Conservation (phyloP, 2,329 filamentous ascomycete species). For the Plenodomus tracheiphilus region DNA sequence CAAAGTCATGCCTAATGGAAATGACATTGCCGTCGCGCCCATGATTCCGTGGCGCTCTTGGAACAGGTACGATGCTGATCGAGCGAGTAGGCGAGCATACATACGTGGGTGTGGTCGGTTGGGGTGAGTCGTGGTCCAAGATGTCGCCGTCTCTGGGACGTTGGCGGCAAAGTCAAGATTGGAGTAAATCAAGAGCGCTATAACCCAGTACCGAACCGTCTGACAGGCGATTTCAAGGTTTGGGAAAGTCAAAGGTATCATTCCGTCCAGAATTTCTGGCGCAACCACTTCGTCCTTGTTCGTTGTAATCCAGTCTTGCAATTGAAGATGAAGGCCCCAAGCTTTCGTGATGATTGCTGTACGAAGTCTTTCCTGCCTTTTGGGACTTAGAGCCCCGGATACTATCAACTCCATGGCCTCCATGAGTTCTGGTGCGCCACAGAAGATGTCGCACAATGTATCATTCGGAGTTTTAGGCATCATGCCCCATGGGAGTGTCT, state of each 20-base stretch:
- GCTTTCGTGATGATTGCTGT: conserved; percentile 16
- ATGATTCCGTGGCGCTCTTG: conserved; percentile 21
- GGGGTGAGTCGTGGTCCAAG: conserved; percentile 6
- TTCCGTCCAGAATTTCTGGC: conserved; percentile 10
- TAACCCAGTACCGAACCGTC: conserved; percentile 30
- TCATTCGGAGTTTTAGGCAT: conserved; percentile 40
- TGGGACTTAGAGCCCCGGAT: background rate
- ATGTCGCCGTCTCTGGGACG: conserved; percentile 5
- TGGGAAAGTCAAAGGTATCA: conserved; percentile 18
- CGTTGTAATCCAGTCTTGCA: conserved; percentile 19
- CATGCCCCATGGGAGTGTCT: conserved; percentile 40
- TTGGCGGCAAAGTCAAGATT: conserved; percentile 19
- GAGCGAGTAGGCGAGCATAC: conserved; percentile 29
- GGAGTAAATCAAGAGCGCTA: conserved; percentile 25
- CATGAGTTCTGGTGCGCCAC: conserved; percentile 36
- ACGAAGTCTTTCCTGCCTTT: conserved; percentile 6
- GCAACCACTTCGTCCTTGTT: conserved; percentile 17
- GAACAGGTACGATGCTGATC: conserved; percentile 29
- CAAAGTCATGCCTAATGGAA: conserved; percentile 25
- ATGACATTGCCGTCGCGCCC: conserved; percentile 22
- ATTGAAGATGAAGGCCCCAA: conserved; percentile 22
- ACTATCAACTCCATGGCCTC: conserved; percentile 31
- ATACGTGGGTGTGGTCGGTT: conserved; percentile 22
- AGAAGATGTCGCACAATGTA: conserved; percentile 38
- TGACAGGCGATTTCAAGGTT: conserved; percentile 20